These are phyloP conservation scores for Nemania abortiva DNA, from an alignment of 2,329 filamentous ascomycete genomes.

Conservation along the genomic window DNA sequence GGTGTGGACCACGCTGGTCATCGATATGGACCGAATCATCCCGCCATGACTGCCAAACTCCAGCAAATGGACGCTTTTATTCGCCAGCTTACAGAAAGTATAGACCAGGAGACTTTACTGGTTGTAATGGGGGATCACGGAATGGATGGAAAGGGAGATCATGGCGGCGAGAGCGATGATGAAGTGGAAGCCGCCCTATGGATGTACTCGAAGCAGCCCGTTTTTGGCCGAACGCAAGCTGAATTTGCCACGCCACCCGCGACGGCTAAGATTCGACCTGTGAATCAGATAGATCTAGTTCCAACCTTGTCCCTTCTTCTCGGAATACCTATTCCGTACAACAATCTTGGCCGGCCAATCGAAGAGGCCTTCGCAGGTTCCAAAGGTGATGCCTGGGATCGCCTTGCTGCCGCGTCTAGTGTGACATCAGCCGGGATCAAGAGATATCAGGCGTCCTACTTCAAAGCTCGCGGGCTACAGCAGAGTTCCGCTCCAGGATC, in stretches of 20 bases:
- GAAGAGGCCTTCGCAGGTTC: slow-evolving; percentile 88
- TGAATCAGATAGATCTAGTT: slow-evolving; percentile 92
- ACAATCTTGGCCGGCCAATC: slow-evolving; percentile 92
- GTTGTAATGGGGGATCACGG: slow-evolving; percentile 99
- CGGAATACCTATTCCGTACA: slow-evolving; percentile 94
- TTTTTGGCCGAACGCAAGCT: slow-evolving; percentile 82
- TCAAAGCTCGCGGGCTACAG: slow-evolving; percentile 75
- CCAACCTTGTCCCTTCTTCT: slow-evolving; percentile 89
- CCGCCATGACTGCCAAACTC: slow-evolving; percentile 90
- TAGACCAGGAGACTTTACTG: slow-evolving; percentile 89
- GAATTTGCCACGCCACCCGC: slow-evolving; percentile 68
- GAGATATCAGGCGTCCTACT: slow-evolving; percentile 88
- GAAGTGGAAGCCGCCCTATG: slow-evolving; percentile 94
- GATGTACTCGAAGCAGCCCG: slow-evolving; percentile 94
- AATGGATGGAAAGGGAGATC: slow-evolving; percentile 97
- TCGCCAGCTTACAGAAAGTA: slow-evolving; percentile 73
- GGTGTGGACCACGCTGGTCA: slow-evolving; percentile 98
- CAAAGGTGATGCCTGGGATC: slow-evolving; percentile 77
- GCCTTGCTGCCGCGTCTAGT: slow-evolving; percentile 80
- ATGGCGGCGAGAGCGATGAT: slow-evolving; percentile 97
- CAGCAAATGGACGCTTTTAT: slow-evolving; percentile 90
- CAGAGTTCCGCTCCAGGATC: slow-evolving; percentile 67
- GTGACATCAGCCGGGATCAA: slow-evolving; percentile 87
- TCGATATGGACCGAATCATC: slow-evolving; percentile 92
- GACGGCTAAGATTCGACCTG: slow-evolving; percentile 82